Conservation (phyloP, 2,329 filamentous ascomycete genomes). For the Curvularia sp. region DNA sequence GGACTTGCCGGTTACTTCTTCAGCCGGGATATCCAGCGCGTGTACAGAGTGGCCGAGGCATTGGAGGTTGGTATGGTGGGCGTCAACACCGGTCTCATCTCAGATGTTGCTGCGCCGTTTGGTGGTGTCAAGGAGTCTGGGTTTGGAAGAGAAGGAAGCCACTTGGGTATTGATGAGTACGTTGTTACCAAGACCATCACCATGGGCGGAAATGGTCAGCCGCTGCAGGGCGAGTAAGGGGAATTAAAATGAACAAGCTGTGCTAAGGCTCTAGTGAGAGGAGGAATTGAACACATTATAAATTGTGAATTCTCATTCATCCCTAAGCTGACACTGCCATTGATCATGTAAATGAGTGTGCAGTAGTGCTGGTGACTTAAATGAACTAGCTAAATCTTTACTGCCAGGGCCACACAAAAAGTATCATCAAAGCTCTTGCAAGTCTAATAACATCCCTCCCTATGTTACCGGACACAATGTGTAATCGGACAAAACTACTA, state of each 20-base stretch:
- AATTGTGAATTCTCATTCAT: no score
- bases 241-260: not conserved
- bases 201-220: slow-evolving; percentile 67
- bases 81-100: slow-evolving; percentile 60
- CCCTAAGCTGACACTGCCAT: not conserved
- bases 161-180: slow-evolving; percentile 60
- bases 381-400: not conserved
- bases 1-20: slow-evolving; percentile 96
- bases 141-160: slow-evolving; percentile 60
- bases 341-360: not conserved
- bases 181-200: slow-evolving; percentile 57
- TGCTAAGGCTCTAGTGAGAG: not conserved
- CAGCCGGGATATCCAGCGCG: slow-evolving; percentile 65
- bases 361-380: not conserved
- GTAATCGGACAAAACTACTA: no score
- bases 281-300: not conserved
- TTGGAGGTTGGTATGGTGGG: slow-evolving; percentile 89
- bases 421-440: no score
- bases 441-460: no score
- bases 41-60: slow-evolving; percentile 67
- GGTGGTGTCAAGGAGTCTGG: slow-evolving; percentile 60
- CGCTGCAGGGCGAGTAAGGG: slow-evolving; percentile 56
- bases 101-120: slow-evolving; percentile 57
- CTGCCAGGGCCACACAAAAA: no score
- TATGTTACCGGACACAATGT: no score